Evolutionary conservation across 2,329 filamentous ascomycete species (phyloP).

Genomic region (Rhexocercosporidium sp.): DNA sequence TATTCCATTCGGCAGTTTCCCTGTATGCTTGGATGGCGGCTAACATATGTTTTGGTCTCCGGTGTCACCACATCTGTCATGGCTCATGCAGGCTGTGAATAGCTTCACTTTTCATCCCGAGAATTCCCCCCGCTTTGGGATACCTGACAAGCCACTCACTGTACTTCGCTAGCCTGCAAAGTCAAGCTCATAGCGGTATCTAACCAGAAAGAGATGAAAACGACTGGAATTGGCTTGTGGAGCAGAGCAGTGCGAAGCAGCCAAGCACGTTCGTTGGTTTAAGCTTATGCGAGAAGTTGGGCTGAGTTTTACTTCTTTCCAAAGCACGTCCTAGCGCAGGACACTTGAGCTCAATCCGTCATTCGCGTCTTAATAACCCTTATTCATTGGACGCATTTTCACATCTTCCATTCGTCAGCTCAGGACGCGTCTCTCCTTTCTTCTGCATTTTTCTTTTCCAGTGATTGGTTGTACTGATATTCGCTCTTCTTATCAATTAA

Average conservation of each 20-base stretch:
- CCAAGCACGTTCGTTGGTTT: neutral
- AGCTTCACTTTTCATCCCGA: neutral
- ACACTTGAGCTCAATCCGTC: neutral
- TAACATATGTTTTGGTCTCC: neutral
- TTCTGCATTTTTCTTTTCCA: neutral
- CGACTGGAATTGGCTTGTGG: too few relatives aligned
- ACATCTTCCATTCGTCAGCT: neutral
- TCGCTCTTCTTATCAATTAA: neutral
- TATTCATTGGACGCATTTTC: too few relatives aligned
- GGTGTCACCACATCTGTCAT: neutral
- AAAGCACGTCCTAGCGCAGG: neutral
- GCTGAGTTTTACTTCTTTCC: slow-evolving; percentile 8
- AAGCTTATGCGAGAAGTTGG: neutral
- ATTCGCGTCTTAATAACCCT: neutral
- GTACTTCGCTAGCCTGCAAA: too few relatives aligned
- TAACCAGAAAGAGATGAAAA: too few relatives aligned
- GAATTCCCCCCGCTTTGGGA: neutral
- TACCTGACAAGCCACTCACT: too few relatives aligned
- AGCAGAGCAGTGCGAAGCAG: neutral
- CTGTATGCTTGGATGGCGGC: neutral
- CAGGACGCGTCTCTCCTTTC: neutral
- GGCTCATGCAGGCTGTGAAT: neutral
- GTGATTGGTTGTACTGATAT: neutral
- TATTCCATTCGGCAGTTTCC: neutral
- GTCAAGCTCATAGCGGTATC: too few relatives aligned